Evolutionary conservation across 2,329 filamentous ascomycete genomes (phyloP), one percentile per base, ranked within the genome.

Genomic region (Monosporascus sp.): DNA sequence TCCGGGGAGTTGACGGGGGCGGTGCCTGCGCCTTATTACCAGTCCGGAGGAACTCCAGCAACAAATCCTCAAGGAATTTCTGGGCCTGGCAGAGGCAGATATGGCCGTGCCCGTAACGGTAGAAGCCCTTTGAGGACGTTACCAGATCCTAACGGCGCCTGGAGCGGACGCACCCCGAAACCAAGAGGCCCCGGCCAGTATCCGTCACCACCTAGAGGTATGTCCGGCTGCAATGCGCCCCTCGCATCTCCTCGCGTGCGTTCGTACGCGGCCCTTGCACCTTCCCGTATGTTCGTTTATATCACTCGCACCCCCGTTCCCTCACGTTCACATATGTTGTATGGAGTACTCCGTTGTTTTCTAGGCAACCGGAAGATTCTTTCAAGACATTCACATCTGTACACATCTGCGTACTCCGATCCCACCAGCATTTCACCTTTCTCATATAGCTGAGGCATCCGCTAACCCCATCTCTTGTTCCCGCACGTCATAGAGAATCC

Each of bases 81-180:
- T 49, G 92, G 91, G 20, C 84, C 92, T 52, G 92, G 91, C 11
- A 81, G 92, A 72, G 92, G 91, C 48, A 84, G 91, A 56, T 89
- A 91, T 67, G 88, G 89, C n/a, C 82, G 91, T 54, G 73, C 75
- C 47, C 74, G 79, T 56, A 84, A 78, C 57, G 79, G 80, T 15
- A 80, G 86, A 66, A 86, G 79, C 60, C 83, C 85, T 6, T 67
- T 89, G 48, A 77, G 84, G 58, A 74, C 81, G 24, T 72, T 86
- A 45, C 73, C 79, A 20, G 83, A 88, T 64, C 75, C 79, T 37
- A 82, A 77, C 53, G 79, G 76, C 58, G 74, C 74, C 48, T 86
- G 81, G 81, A 70, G 73, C 51, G 74, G 72, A 49, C 77, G 81
- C 56, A 69, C 72, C 46, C 67, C 70, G 35, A 79, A 79, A 59